These are phyloP conservation scores for Leccinum angustisporum DNA, from an alignment of 1,284 basidiomycete species.

Conservation along the genomic window DNA sequence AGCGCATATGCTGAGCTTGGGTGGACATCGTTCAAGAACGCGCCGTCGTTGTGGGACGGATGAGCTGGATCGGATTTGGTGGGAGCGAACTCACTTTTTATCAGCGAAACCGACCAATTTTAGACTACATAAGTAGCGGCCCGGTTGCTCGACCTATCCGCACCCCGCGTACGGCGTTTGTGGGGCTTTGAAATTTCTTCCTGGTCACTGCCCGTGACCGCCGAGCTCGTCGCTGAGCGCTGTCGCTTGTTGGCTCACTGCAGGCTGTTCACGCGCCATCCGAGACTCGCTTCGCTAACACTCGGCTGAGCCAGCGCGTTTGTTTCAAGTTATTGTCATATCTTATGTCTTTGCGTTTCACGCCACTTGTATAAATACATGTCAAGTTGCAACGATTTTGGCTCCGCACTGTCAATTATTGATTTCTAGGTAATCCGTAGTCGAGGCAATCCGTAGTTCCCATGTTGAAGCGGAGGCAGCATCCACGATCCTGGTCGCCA, in stretches of 20 bases:
- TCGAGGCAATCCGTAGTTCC: background rate
- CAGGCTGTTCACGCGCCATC: background rate
- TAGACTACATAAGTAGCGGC: background rate
- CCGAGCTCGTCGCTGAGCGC: background rate
- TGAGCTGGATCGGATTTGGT: background rate
- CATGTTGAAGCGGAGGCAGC: background rate
- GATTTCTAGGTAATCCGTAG: background rate
- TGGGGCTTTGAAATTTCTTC: background rate
- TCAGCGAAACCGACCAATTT: background rate
- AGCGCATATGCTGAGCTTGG: conserved; percentile 18
- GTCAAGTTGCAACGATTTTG: background rate
- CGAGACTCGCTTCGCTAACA: background rate
- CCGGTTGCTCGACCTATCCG: background rate
- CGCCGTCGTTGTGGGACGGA: background rate
- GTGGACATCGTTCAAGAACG: conserved; percentile 22
- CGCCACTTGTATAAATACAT: background rate
- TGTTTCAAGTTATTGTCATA: background rate
- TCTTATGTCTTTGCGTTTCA: too few species aligned
- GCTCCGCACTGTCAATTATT: background rate
- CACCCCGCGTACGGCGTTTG: background rate
- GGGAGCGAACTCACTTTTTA: background rate
- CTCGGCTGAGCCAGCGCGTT: background rate
- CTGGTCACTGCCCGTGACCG: background rate
- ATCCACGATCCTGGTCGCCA: background rate
- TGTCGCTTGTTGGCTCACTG: background rate